These are phyloP conservation scores for Annulohypoxylon nitens DNA, from an alignment of 495 filamentous ascomycete genomes.

Conservation along the genomic window DNA sequence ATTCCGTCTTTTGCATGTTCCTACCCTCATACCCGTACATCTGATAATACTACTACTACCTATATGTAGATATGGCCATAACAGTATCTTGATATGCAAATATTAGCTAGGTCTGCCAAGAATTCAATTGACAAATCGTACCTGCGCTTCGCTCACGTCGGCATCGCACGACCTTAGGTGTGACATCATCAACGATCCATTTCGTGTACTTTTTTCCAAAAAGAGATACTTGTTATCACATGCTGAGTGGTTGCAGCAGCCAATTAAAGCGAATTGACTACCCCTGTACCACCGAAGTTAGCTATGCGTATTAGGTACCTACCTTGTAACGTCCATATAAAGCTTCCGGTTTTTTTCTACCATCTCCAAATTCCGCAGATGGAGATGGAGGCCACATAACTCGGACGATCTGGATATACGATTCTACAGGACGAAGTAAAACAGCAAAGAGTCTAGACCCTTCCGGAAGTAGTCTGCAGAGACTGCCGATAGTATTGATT, in stretches of 20 bases:
- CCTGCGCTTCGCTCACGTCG: conserved; percentile 6
- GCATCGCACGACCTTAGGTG: conserved; percentile 23
- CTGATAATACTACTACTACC: not conserved
- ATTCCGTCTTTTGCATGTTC: not conserved
- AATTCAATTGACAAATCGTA: conserved; percentile 4
- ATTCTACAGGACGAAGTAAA: conserved; percentile 26
- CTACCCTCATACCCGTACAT: not conserved
- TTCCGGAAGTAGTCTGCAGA: conserved; percentile 17
- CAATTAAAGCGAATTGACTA: conserved; percentile 23
- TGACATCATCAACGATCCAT: conserved; percentile 40
- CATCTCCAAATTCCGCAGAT: conserved; percentile 48
- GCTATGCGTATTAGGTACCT: not conserved
- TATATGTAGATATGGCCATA: not conserved
- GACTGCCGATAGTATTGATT: conserved; percentile 24
- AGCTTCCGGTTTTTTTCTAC: conserved; percentile 37
- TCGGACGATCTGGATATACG: conserved; percentile 6
- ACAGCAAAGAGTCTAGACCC: conserved; percentile 38
- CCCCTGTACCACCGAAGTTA: not conserved
- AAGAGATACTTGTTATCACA: conserved; percentile 32
- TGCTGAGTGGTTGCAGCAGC: conserved; percentile 21
- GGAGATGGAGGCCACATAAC: conserved; percentile 34
- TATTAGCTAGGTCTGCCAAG: not conserved
- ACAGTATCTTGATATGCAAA: not conserved
- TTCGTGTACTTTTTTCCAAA: conserved; percentile 7
- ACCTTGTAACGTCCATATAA: conserved; percentile 17